Evolutionary conservation across 2,329 filamentous ascomycete species (phyloP).

Genomic region (Zasmidium angulare): DNA sequence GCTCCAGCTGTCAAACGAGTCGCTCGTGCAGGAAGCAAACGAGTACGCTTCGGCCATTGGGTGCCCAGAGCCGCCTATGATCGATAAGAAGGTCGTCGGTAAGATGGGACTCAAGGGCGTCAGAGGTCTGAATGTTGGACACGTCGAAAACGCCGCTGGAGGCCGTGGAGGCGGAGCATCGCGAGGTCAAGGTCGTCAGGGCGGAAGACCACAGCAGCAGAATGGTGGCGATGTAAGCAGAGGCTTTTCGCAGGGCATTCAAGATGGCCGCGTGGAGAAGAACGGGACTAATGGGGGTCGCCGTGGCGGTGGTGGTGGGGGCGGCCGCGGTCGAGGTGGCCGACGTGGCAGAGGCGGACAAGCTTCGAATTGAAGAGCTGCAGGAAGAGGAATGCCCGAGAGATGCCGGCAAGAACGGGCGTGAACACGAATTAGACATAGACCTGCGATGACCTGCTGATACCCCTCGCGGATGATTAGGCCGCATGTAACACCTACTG

Average conservation of each 20-base stretch:
- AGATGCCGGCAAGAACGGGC: neutral
- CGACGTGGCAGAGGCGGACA: neutral
- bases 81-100: slow-evolving; percentile 46
- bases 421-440: no score
- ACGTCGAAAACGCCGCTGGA: neutral
- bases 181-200: neutral
- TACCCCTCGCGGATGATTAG: no score
- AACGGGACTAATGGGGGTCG: neutral
- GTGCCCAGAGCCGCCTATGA: slow-evolving; percentile 46
- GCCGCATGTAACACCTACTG: no score
- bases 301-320: neutral
- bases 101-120: slow-evolving; percentile 52
- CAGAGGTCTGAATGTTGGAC: slow-evolving; percentile 38
- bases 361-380: neutral
- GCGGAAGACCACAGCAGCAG: neutral
- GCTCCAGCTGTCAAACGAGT: slow-evolving; percentile 39
- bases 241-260: neutral
- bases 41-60: slow-evolving; percentile 45
- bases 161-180: neutral
- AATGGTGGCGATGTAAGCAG: neutral
- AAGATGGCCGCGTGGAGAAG: neutral
- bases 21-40: slow-evolving; percentile 45
- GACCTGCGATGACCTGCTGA: no score
- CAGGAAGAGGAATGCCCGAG: neutral
- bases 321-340: neutral